These are phyloP conservation scores for Rhytidiadelphus loreus DNA, from an alignment of 225 moss, liverwort and hornwort species.

Conservation along the genomic window DNA sequence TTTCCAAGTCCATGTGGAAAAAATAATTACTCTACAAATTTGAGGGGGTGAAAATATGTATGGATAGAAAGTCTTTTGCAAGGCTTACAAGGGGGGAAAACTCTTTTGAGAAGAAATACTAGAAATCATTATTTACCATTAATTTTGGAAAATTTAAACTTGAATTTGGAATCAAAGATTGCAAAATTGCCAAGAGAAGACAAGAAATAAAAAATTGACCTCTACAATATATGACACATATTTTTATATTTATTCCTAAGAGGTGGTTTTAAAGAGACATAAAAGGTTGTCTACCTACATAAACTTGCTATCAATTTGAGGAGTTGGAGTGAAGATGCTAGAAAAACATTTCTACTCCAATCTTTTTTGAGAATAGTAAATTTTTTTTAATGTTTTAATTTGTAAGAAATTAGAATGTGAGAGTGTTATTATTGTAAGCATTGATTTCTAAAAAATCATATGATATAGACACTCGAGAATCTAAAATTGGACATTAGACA, in stretches of 20 bases:
- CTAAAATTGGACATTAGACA: not conserved
- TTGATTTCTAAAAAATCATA: not conserved
- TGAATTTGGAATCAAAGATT: not conserved
- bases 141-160: not conserved
- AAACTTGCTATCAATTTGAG: not conserved
- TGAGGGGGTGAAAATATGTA: not conserved
- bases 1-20: fast-evolving
- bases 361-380: fast-evolving
- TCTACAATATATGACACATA: not conserved
- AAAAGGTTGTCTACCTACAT: fast-evolving
- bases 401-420: not conserved
- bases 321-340: not conserved
- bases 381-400: not conserved
- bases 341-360: not conserved
- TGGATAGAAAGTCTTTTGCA: not conserved
- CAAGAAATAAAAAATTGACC: not conserved
- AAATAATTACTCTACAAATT: not conserved
- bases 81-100: not conserved
- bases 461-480: not conserved
- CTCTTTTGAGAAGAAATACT: not conserved
- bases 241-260: fast-evolving
- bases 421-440: not conserved
- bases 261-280: not conserved
- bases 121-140: not conserved
- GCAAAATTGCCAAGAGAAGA: no score